Conservation (phyloP, 1,139 yeast genomes). For the Kodamaea anthophila region DNA sequence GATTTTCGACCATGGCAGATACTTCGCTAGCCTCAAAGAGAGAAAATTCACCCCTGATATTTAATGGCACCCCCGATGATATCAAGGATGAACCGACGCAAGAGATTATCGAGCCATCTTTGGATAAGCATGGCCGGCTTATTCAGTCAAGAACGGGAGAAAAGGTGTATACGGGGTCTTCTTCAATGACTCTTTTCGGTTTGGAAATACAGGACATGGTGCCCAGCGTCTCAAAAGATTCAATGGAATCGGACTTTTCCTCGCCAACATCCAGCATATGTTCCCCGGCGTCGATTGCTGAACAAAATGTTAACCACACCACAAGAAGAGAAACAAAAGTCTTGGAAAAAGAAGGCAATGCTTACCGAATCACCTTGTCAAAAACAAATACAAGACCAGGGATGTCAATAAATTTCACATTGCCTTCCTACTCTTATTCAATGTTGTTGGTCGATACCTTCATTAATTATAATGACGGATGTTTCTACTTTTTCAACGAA, state of each 20-base stretch:
- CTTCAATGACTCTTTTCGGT: conserved; percentile 77
- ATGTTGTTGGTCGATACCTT: conserved; percentile 70
- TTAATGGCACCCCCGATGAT: background rate
- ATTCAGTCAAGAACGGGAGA: conserved; percentile 73
- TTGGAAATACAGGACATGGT: conserved; percentile 65
- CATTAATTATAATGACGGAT: conserved; percentile 74
- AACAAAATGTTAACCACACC: background rate
- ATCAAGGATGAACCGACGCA: conserved; percentile 1
- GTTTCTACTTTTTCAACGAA: conserved; percentile 81
- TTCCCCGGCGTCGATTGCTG: conserved; percentile 7
- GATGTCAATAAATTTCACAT: conserved; percentile 56
- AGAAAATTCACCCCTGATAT: background rate
- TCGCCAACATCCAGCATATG: conserved; percentile 8
- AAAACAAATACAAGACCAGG: conserved; percentile 67
- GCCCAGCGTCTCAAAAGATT: conserved; percentile 20
- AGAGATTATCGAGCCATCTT: conserved; percentile 59
- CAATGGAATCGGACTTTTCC: conserved; percentile 7
- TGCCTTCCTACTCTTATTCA: conserved; percentile 76
- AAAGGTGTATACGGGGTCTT: conserved; percentile 68
- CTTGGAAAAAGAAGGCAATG: conserved; percentile 68
- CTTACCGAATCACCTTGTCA: conserved; percentile 61
- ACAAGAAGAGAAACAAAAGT: conserved; percentile 37
- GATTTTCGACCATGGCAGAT: background rate
- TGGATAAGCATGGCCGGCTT: conserved; percentile 63
- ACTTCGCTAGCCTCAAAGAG: background rate